These are phyloP conservation scores for Talaromyces sp. DNA, from an alignment of 2,329 filamentous ascomycete species.

Conservation along the genomic window DNA sequence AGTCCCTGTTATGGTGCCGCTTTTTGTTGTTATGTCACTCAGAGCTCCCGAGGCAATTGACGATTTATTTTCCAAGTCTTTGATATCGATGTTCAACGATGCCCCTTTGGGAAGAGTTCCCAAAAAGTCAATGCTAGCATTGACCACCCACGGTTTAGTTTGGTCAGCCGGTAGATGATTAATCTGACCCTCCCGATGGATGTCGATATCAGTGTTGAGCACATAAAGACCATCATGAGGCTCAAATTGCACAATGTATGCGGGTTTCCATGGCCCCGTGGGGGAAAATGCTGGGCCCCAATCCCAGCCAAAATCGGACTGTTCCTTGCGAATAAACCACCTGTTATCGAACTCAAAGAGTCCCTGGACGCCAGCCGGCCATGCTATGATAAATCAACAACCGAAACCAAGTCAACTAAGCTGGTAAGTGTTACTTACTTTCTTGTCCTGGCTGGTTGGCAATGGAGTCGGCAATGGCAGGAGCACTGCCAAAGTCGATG, in stretches of 20 bases:
- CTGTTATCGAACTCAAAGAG: slow-evolving; percentile 50
- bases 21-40: slow-evolving; percentile 35
- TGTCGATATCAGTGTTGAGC: slow-evolving; percentile 53
- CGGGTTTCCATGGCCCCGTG: slow-evolving; percentile 59
- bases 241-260: slow-evolving; percentile 50
- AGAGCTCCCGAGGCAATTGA: slow-evolving; percentile 36
- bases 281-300: slow-evolving; percentile 59
- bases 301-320: slow-evolving; percentile 62
- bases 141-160: slow-evolving; percentile 54
- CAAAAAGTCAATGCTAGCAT: slow-evolving; percentile 56
- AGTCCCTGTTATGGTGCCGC: slow-evolving; percentile 46
- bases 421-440: slow-evolving; percentile 21
- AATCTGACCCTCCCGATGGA: slow-evolving; percentile 55
- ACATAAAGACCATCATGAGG: slow-evolving; percentile 40
- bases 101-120: slow-evolving; percentile 43
- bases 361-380: slow-evolving; percentile 46
- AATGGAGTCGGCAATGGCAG: slow-evolving; percentile 49
- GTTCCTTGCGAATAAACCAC: slow-evolving; percentile 56
- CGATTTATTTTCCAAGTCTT: slow-evolving; percentile 35
- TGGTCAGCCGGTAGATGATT: slow-evolving; percentile 57
- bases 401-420: not conserved
- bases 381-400: slow-evolving; percentile 28
- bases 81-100: slow-evolving; percentile 44
- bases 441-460: slow-evolving; percentile 46
- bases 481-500: slow-evolving; percentile 55